Evolutionary conservation across 768 basidiomycete genomes (phyloP), one percentile per base, ranked within the genome.

Genomic region (Lactarius trivialis): DNA sequence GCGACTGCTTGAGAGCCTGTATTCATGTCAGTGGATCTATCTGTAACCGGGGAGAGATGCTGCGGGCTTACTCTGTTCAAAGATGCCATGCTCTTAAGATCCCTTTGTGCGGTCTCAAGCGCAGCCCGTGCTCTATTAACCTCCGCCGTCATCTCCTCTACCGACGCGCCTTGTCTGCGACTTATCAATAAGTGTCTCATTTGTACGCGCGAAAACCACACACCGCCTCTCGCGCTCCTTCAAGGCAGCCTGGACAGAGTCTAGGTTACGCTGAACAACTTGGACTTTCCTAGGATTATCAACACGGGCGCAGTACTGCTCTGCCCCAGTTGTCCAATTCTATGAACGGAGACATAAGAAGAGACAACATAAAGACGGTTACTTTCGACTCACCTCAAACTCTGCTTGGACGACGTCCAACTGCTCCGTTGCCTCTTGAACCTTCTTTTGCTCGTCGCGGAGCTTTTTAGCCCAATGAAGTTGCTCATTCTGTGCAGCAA

Each of bases 141-240:
- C 68, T 90, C 84, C 14, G 78, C 76, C 0, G 85, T 81, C 79
- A 96, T 83, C 55, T 92, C 85, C 56, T 91, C 91, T 6, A 92
- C 81, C 2, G 84, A 81, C 0, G 85, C 85, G 8, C 92, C 91
- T 56, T 91, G 85, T 43, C 88, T 91, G 59, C 9, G 5, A 39
- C 32, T 4, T 41, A 19, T 33, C 32, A 63, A 61, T 60, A 30
- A 68, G 56, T 8, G 48, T 1, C 26, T 26, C 56, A 37, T 37
- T 33, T 52, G 26, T 65, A 15, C 68, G 66, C 15, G 39, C 43
- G 21, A 28, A 26, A 36, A 3, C 32, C 36, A 70, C 78, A 12
- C 65, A 87, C 90, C 73, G 78, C 68, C 77, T 82, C 71, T 88
- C 86, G 30, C 86, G 82, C 67, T 85, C 83, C 61, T 82, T 77